These are phyloP conservation scores for Plasmopara muralis DNA, from an alignment of 352 stramenopile genomes.

Conservation along the genomic window DNA sequence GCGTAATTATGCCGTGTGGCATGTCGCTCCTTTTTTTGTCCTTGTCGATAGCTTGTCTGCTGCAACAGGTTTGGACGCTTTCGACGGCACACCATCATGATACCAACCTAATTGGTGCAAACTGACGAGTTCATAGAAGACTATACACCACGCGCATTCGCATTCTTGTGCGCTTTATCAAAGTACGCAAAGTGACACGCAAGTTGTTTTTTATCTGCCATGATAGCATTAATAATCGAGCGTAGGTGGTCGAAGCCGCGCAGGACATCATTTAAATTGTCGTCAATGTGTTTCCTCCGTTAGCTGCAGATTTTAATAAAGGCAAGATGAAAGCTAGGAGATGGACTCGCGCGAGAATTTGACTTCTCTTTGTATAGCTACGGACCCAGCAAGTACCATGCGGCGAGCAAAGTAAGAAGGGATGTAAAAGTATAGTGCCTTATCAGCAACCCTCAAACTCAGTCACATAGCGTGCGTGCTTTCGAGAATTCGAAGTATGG, in stretches of 20 bases:
- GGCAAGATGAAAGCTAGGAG: slow-evolving; percentile 2
- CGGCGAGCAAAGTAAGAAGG: slow-evolving; percentile 34
- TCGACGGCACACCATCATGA: slow-evolving; percentile 27
- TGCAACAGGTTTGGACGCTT: slow-evolving; percentile 39
- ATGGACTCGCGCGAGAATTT: background rate
- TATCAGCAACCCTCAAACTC: slow-evolving; percentile 39
- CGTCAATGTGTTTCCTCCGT: slow-evolving; percentile 11
- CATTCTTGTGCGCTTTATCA: slow-evolving; percentile 31
- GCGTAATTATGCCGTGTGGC: slow-evolving; percentile 32
- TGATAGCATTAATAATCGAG: slow-evolving; percentile 29
- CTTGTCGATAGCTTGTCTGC: slow-evolving; percentile 38
- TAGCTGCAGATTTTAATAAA: slow-evolving; percentile 5
- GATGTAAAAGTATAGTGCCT: slow-evolving; percentile 33
- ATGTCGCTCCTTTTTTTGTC: slow-evolving; percentile 46
- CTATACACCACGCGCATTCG: slow-evolving; percentile 21
- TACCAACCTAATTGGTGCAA: slow-evolving; percentile 38
- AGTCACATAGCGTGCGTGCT: slow-evolving; percentile 41
- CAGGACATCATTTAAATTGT: slow-evolving; percentile 30
- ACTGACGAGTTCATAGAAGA: slow-evolving; percentile 22
- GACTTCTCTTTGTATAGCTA: background rate
- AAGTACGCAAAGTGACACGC: slow-evolving; percentile 32
- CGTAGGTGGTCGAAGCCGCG: slow-evolving; percentile 25
- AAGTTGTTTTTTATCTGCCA: slow-evolving; percentile 37
- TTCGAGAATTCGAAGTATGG: slow-evolving; percentile 34
- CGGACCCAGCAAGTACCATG: slow-evolving; percentile 25